Evolutionary conservation across 345 rosid genomes (phyloP).

Genomic region (Psidium guajava): DNA sequence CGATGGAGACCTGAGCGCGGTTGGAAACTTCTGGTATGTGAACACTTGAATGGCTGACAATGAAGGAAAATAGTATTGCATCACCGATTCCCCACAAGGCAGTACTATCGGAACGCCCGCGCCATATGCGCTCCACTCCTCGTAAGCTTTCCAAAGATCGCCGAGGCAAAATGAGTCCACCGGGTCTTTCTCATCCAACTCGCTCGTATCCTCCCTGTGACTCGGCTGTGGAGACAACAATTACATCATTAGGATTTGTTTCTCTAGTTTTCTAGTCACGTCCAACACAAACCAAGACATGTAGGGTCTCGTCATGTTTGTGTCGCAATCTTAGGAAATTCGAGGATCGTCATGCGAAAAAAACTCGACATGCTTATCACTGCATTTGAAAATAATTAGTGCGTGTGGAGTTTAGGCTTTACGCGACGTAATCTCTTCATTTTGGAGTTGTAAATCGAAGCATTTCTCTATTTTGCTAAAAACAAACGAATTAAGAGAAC

Average conservation of each 20-base stretch:
- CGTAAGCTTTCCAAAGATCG: constrained; percentile 82
- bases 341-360: background rate
- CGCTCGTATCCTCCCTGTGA: background rate
- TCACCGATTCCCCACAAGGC: constrained; percentile 58
- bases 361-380: background rate
- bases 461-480: background rate
- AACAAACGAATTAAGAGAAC: background rate
- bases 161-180: constrained; percentile 42
- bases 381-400: background rate
- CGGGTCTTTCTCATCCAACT: background rate
- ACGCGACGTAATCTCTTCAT: too few species aligned
- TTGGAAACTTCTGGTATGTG: constrained; percentile 35
- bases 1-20: constrained; percentile 10
- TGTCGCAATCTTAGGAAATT: background rate
- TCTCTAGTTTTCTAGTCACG: background rate
- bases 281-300: background rate
- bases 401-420: background rate
- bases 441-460: background rate
- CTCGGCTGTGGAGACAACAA: background rate
- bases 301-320: background rate
- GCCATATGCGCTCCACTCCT: constrained; percentile 93
- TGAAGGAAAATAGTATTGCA: constrained; percentile 89
- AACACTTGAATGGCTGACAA: constrained; percentile 88
- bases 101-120: constrained; percentile 76
- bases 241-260: background rate